Conservation (phyloP, 495 filamentous ascomycete species). For the Trichoderma virens region DNA sequence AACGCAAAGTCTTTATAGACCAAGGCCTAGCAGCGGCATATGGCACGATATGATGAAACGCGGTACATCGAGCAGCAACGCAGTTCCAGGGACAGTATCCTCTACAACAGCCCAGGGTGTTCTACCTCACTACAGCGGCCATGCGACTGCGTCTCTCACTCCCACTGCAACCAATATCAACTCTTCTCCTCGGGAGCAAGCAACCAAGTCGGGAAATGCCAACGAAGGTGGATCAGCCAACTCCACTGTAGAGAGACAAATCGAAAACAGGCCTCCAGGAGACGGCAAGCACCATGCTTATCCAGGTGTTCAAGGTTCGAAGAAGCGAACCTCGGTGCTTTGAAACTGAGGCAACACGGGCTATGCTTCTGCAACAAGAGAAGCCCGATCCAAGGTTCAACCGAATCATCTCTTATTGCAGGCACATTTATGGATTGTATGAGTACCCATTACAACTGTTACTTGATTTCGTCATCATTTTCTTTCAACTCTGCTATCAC, state of each 20-base stretch:
- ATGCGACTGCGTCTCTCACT: slow-evolving; percentile 35
- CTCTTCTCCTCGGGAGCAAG: slow-evolving; percentile 18
- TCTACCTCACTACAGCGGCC: slow-evolving; percentile 36
- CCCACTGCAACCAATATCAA: slow-evolving; percentile 27
- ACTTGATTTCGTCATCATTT: not conserved
- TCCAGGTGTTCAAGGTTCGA: not conserved
- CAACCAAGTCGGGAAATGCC: slow-evolving; percentile 21
- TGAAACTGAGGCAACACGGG: not conserved
- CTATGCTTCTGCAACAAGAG: not conserved
- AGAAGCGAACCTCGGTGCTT: not conserved
- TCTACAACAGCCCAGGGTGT: slow-evolving; percentile 40
- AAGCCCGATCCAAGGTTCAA: not conserved
- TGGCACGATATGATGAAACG: slow-evolving; percentile 39
- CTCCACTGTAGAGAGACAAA: slow-evolving; percentile 20
- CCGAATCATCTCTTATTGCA: not conserved
- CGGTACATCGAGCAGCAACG: slow-evolving; percentile 27
- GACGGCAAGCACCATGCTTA: not conserved
- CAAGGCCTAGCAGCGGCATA: slow-evolving; percentile 24
- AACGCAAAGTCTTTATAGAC: slow-evolving; percentile 10
- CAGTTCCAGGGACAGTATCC: slow-evolving; percentile 32
- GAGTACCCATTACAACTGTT: not conserved
- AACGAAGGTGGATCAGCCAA: slow-evolving; percentile 20
- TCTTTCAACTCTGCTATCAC: not conserved
- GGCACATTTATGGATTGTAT: slow-evolving; percentile 4
- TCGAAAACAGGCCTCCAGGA: slow-evolving; percentile 17